phyloP scores from a whole-genome alignment of 257 asterid genomes.

The Solanum boliviense region DNA sequence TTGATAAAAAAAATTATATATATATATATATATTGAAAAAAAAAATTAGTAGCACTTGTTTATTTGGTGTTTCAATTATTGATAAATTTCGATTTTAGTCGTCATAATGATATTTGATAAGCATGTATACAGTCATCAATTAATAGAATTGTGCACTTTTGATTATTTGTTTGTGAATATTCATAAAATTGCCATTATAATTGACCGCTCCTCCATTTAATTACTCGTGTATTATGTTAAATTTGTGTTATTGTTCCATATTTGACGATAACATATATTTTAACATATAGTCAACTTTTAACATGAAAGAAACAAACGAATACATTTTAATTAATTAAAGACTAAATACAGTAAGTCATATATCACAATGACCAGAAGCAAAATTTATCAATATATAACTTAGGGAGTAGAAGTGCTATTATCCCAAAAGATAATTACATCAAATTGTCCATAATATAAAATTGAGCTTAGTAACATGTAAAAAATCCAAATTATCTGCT shows the following conservation, averaged over 20 bases:
- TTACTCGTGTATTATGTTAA: background rate
- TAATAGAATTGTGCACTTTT: background rate
- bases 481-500: background rate
- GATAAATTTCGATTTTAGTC: background rate
- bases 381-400: background rate
- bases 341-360: accelerated
- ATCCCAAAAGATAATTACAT: background rate
- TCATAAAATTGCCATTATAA: background rate
- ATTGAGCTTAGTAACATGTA: background rate
- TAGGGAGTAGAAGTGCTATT: background rate
- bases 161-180: background rate
- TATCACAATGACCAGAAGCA: background rate
- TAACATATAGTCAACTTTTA: background rate
- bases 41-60: background rate
- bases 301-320: background rate
- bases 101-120: background rate
- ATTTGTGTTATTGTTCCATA: background rate
- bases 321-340: background rate
- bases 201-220: background rate
- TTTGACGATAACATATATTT: background rate
- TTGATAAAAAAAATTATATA: background rate
- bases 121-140: background rate
- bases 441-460: background rate
- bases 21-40: no score
- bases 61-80: background rate